A percentile compares a stretch with the other conserved stretches of the same genome.
phyloP scores from a whole-genome alignment of 306 rosid genomes.

The Cucumis cinereus region DNA sequence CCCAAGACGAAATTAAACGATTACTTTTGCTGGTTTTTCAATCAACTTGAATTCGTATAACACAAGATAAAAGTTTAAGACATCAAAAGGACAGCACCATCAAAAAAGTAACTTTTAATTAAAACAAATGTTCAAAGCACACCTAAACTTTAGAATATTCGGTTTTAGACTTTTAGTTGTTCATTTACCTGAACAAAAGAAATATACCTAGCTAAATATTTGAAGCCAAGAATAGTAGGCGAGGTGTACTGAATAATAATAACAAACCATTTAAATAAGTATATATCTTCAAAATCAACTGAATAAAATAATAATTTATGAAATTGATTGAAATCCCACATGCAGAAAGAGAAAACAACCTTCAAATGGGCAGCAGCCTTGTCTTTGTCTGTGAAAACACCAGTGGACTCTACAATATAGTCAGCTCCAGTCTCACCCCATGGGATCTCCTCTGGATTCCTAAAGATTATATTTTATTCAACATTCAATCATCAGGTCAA shows the following conservation, averaged over 20 bases:
- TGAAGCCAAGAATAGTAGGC: not conserved
- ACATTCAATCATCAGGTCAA: not conserved
- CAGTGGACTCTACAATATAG: conserved; percentile 11
- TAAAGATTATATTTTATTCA: not conserved
- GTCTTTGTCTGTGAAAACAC: conserved; percentile 14
- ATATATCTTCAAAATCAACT: not conserved
- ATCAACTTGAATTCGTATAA: not conserved
- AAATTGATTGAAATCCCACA: not conserved
- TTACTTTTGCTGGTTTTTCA: not conserved
- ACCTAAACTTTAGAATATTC: not conserved
- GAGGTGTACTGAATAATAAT: not conserved
- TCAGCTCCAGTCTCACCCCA: conserved; percentile 13
- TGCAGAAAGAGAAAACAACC: not conserved
- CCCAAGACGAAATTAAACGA: not conserved
- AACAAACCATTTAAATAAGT: too few species aligned
- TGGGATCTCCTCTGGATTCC: conserved; percentile 15
- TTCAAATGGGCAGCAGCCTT: conserved; percentile 15
- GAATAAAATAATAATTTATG: not conserved
- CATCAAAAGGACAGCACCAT: not conserved
- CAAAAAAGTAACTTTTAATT: not conserved
- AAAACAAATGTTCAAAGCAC: not conserved
- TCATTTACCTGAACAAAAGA: not conserved
- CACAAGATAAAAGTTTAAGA: not conserved
- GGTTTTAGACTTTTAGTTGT: not conserved
- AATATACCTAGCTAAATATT: not conserved